Evolutionary conservation across 306 rosid species (phyloP), one percentile per base, ranked within the genome.

Genomic region (Vigna hirtella): DNA sequence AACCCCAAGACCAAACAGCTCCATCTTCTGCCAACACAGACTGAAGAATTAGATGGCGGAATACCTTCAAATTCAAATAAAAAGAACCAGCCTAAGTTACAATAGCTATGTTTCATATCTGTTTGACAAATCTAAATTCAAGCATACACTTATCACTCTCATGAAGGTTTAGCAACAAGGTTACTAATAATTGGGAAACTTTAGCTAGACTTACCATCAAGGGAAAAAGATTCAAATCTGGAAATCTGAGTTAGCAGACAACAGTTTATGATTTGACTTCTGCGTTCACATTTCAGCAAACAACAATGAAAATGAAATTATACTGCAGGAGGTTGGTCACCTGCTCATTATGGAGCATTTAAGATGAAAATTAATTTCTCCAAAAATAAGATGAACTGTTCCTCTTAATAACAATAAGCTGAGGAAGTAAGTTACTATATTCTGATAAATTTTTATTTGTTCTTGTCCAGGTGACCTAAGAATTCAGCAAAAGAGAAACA

Each of bases 1-100:
- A 89, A 77, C 98, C 98, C 97, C 98, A 94, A 83, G 90, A 85
- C 97, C 97, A 94, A 82, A 92, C 85, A 20, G 97, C 90, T 83
- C 98, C 98, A 52, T 94, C 92, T 70, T 90, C 98, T 94, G 97
- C 85, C 71, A 83, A 77, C 58, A 83, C 69, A 64, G 69, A 68
- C 53, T 30, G 48, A 36, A 79, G 52, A 80, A 30, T 83, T 88
- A 79, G 66, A 79, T 8, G 7, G 24, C 22, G 63, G 49, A 74
- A 70, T 18, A 66, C 51, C 63, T 67, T 72, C 26, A 59, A n/a
- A 43, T 7, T 75, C 83, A 72, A 78, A 59, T 68, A 45, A 69
- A 55, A 56, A 8, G 48, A 74, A 52, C 40, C 73, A 22, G 47
- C 76, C 79, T 15, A 74, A 24, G 51, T 70, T 53, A 34, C 22